A percentile compares a stretch with the other conserved stretches of the same genome.
Conservation (phyloP, 306 rosid species). For the apple (Malus domestica) region ASM211411v1 NC_041797.1:6573001-6573500, state of each 20-base stretch:
- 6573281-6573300: not conserved
- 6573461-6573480: no score
- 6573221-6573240: constrained; percentile 94
- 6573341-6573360: no score
- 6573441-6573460: no score
- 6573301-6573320: no score
- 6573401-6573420: no score
- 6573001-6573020: constrained; percentile 51
- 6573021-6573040: constrained; percentile 3
- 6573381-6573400: no score
- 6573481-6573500: no score
- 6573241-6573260: constrained; percentile 18
- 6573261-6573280: not conserved
- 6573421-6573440: no score
- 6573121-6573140: constrained; percentile 4
- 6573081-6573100: not conserved
- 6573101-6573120: not conserved
- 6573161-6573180: constrained; percentile 78
- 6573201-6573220: constrained; percentile 91
- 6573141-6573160: constrained; percentile 88
- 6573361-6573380: no score
- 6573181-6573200: constrained; percentile 94
- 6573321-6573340: no score
- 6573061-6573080: not conserved
- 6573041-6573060: not conserved